These are phyloP conservation scores for Chenopodium suecicum DNA, from an alignment of 148 eudicot genomes.

Conservation along the genomic window DNA sequence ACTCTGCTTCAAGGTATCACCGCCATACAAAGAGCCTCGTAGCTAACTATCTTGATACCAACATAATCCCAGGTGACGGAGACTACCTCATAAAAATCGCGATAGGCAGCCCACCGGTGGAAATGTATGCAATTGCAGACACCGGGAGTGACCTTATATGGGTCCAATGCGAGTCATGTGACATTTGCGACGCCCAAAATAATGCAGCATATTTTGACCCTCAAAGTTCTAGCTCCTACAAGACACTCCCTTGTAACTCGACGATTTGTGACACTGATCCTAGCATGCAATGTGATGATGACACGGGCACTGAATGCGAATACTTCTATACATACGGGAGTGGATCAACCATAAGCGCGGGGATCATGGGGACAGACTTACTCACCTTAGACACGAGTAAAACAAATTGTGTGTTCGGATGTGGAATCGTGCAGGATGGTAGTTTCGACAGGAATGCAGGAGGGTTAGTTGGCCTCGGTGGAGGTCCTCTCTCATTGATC, in stretches of 20 bases:
- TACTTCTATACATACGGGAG: conserved; percentile 37
- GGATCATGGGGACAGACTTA: conserved; percentile 34
- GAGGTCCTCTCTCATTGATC: conserved; percentile 35
- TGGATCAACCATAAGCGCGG: conserved; percentile 21
- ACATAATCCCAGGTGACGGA: conserved; percentile 23
- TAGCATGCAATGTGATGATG: conserved; percentile 8
- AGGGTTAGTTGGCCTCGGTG: conserved; percentile 50
- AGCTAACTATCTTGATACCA: neutral
- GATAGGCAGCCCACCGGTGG: conserved; percentile 28
- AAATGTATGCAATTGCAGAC: conserved; percentile 23
- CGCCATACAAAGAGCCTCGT: conserved; percentile 4
- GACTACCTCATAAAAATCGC: conserved; percentile 25
- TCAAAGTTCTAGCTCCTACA: conserved; percentile 8
- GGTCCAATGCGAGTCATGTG: conserved; percentile 31
- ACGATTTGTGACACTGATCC: conserved; percentile 4
- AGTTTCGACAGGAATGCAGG: conserved; percentile 15
- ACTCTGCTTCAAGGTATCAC: conserved; percentile 18
- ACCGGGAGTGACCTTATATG: conserved; percentile 36
- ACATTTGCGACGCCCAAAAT: conserved; percentile 16
- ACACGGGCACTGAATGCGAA: conserved; percentile 13
- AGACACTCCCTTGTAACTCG: conserved; percentile 22
- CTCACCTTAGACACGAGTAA: conserved; percentile 28
- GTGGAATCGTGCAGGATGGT: conserved; percentile 31
- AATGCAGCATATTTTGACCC: conserved; percentile 20
- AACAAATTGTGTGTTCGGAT: conserved; percentile 31